A percentile compares a stretch with the other conserved stretches of the same genome.
These are phyloP conservation scores for Auricularia heimuer DNA, from an alignment of 768 basidiomycete species.

Conservation along the genomic window DNA sequence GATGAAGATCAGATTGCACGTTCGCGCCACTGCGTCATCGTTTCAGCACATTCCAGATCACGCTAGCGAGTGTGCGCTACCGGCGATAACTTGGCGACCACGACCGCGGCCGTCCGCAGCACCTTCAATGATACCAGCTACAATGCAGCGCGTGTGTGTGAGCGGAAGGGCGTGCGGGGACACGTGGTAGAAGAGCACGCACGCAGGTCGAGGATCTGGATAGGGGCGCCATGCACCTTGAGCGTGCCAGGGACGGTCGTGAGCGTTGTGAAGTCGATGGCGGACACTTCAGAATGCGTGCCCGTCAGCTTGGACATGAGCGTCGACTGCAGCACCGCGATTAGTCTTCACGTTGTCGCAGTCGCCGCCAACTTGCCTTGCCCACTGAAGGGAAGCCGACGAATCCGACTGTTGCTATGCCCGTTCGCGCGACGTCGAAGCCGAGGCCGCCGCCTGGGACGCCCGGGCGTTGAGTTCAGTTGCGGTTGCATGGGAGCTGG, in stretches of 20 bases:
- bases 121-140: conserved; percentile 96
- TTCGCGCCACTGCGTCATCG: conserved; percentile 68
- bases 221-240: conserved; percentile 91
- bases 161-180: conserved; percentile 10
- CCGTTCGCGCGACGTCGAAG: conserved; percentile 97
- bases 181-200: conserved; percentile 20
- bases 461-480: background rate
- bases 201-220: conserved; percentile 91
- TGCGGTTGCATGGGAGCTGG: background rate
- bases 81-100: conserved; percentile 89
- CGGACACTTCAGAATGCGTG: conserved; percentile 91
- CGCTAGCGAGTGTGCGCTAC: conserved; percentile 30
- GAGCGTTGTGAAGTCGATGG: conserved; percentile 93
- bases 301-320: conserved; percentile 95
- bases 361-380: conserved; percentile 42
- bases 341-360: conserved; percentile 1
- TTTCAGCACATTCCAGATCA: too few species aligned
- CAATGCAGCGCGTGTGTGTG: conserved; percentile 6
- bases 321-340: conserved; percentile 49
- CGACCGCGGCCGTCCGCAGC: conserved; percentile 93
- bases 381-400: conserved; percentile 91
- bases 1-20: conserved; percentile 97
- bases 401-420: conserved; percentile 94
- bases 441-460: conserved; percentile 64
- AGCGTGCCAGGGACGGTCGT: conserved; percentile 93